These are phyloP conservation scores for Ogataea philodendri DNA, from an alignment of 805 yeast species.

Conservation along the genomic window DNA sequence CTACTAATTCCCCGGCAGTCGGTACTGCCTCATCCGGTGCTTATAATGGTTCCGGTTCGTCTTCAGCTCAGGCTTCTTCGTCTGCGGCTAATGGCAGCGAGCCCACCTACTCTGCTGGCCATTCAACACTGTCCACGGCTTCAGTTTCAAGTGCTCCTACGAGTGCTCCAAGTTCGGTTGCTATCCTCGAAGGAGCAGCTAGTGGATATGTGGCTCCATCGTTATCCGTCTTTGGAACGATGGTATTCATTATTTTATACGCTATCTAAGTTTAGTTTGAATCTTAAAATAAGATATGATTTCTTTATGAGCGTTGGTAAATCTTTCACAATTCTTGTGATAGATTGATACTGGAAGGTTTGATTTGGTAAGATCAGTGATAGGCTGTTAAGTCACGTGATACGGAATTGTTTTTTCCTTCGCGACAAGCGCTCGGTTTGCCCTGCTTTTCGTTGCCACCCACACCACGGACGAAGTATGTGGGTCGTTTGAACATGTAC, in stretches of 20 bases:
- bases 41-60: constrained; percentile 3
- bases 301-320: too few relatives aligned
- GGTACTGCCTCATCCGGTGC: constrained; percentile 1
- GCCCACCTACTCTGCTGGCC: constrained; percentile 1
- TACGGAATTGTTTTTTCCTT: too few relatives aligned
- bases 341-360: too few relatives aligned
- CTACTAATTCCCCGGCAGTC: too few relatives aligned
- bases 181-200: constrained; percentile 3
- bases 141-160: constrained; percentile 1
- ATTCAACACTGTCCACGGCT: background rate
- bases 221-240: constrained; percentile 1
- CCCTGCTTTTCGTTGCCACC: too few relatives aligned
- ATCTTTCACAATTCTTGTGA: too few relatives aligned
- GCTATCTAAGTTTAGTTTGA: constrained; percentile 1
- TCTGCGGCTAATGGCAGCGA: constrained; percentile 5
- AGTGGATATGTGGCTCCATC: constrained; percentile 1
- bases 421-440: too few relatives aligned
- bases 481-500: too few relatives aligned
- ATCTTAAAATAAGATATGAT: too few relatives aligned
- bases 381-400: too few relatives aligned
- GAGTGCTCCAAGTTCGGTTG: background rate
- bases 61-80: constrained; percentile 5
- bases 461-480: too few relatives aligned
- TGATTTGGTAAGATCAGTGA: too few relatives aligned
- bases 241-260: constrained; percentile 4